Percentiles rank a stretch among this genome's conserved stretches.
phyloP scores from a whole-genome alignment of 805 yeast species.

The Saitoella complicata region DNA sequence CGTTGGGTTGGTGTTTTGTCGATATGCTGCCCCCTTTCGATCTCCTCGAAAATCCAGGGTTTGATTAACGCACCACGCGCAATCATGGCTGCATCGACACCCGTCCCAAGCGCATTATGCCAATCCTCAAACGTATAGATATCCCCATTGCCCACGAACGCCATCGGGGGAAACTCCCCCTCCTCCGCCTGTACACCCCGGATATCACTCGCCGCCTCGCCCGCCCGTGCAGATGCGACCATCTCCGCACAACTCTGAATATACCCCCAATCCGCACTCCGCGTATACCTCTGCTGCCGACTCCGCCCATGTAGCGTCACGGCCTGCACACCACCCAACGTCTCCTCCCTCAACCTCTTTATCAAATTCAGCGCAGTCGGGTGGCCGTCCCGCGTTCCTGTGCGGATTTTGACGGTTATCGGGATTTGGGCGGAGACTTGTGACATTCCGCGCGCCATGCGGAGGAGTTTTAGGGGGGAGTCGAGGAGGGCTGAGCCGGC shows the following conservation, averaged over 20 bases:
- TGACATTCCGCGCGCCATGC: slow-evolving; percentile 77
- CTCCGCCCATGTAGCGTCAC: slow-evolving; percentile 93
- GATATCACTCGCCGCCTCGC: slow-evolving; percentile 3
- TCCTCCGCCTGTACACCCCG: slow-evolving; percentile 30
- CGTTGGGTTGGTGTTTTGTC: slow-evolving; percentile 88
- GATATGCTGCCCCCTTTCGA: slow-evolving; percentile 71
- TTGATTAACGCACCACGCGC: slow-evolving; percentile 96
- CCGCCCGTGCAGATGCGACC: slow-evolving; percentile 35
- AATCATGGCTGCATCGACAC: slow-evolving; percentile 87
- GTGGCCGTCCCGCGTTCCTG: slow-evolving; percentile 71
- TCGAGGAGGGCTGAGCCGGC: slow-evolving; percentile 91
- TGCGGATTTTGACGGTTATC: slow-evolving; percentile 78
- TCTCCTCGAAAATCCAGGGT: slow-evolving; percentile 98
- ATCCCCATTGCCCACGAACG: slow-evolving; percentile 91
- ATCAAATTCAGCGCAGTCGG: slow-evolving; percentile 78
- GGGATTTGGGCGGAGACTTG: slow-evolving; percentile 82
- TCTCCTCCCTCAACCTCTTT: slow-evolving; percentile 49
- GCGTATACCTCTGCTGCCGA: slow-evolving; percentile 86
- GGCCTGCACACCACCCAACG: slow-evolving; percentile 58
- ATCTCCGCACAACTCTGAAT: slow-evolving; percentile 55
- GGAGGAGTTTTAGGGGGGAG: slow-evolving; percentile 62
- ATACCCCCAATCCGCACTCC: slow-evolving; percentile 86
- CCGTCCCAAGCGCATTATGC: slow-evolving; percentile 51
- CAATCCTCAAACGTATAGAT: slow-evolving; percentile 76
- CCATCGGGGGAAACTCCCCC: slow-evolving; percentile 44